Evolutionary conservation across 2,329 filamentous ascomycete genomes (phyloP).

Genomic region (Myrmaecium sp.): DNA sequence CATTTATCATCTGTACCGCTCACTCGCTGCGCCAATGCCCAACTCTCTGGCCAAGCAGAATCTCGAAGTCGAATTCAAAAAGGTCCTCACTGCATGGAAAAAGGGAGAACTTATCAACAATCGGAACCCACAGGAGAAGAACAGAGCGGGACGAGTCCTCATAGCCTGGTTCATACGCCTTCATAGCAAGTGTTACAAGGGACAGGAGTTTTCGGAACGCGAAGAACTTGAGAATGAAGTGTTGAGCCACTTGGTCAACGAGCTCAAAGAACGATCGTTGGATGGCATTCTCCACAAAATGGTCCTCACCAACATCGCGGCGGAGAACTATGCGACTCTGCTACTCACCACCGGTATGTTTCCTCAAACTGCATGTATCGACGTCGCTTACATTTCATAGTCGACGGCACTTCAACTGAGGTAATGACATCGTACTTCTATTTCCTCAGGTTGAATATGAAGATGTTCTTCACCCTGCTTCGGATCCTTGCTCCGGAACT

Average conservation of each 20-base stretch:
- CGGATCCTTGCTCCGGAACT: conserved; percentile 56
- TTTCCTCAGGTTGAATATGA: conserved; percentile 60
- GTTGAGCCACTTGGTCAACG: conserved; percentile 55
- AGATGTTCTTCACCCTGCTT: conserved; percentile 56
- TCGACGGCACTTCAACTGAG: conserved; percentile 3
- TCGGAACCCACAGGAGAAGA: conserved; percentile 20
- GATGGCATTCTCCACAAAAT: conserved; percentile 58
- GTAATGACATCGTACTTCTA: conserved; percentile 31
- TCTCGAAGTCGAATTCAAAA: conserved; percentile 62
- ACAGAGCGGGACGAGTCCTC: conserved; percentile 46
- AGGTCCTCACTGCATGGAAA: conserved; percentile 40
- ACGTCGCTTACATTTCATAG: conserved; percentile 1
- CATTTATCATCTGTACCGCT: conserved; percentile 79
- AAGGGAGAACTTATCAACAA: conserved; percentile 35
- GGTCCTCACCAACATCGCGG: conserved; percentile 70
- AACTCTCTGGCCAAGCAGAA: conserved; percentile 61
- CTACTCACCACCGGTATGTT: conserved; percentile 40
- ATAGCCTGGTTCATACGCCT: conserved; percentile 71
- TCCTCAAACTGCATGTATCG: neutral
- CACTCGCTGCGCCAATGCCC: conserved; percentile 56
- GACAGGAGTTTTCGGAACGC: conserved; percentile 55
- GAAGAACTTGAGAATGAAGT: conserved; percentile 76
- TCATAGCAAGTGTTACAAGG: conserved; percentile 70
- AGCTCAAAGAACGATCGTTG: conserved; percentile 51
- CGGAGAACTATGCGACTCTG: conserved; percentile 53